phyloP scores from a whole-genome alignment of 768 basidiomycete species.

The Hemileccinum rubropunctum region DNA sequence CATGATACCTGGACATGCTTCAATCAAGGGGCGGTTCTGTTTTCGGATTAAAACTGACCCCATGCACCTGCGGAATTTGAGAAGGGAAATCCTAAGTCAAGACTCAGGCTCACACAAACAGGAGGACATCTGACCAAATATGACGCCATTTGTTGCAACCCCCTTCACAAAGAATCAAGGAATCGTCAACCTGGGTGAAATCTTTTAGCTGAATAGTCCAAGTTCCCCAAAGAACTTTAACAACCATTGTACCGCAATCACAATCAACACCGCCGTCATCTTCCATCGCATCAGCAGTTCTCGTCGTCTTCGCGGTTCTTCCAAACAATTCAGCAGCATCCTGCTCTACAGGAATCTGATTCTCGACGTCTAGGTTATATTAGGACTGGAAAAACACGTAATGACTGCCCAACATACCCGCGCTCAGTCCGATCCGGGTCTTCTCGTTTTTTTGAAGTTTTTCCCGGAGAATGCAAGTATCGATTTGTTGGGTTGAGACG shows the following conservation, averaged over 20 bases:
- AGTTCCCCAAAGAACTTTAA: not conserved
- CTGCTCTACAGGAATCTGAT: constrained; percentile 21
- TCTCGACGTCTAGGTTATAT: constrained; percentile 31
- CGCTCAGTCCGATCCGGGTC: constrained; percentile 27
- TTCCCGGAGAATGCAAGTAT: not conserved
- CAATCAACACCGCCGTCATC: constrained; percentile 53
- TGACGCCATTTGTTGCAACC: constrained; percentile 77
- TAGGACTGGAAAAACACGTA: not conserved
- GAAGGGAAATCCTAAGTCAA: not conserved
- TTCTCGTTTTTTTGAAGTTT: constrained; percentile 9
- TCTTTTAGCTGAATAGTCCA: not conserved
- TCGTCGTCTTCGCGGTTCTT: constrained; percentile 2
- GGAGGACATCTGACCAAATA: constrained; percentile 51
- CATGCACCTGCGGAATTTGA: constrained; percentile 33
- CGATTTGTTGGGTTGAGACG: constrained; percentile 26
- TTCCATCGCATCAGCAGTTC: constrained; percentile 11
- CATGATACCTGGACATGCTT: constrained; percentile 52
- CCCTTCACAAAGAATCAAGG: constrained; percentile 62
- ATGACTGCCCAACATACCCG: constrained; percentile 45
- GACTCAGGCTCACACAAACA: not conserved
- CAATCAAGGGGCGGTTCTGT: not conserved
- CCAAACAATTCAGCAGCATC: not conserved
- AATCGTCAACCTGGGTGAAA: constrained; percentile 50
- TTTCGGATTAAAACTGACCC: constrained; percentile 26
- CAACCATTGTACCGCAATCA: constrained; percentile 63